These are phyloP conservation scores for Fusarium sulawesiense DNA, from an alignment of 2,329 filamentous ascomycete genomes.

Conservation along the genomic window DNA sequence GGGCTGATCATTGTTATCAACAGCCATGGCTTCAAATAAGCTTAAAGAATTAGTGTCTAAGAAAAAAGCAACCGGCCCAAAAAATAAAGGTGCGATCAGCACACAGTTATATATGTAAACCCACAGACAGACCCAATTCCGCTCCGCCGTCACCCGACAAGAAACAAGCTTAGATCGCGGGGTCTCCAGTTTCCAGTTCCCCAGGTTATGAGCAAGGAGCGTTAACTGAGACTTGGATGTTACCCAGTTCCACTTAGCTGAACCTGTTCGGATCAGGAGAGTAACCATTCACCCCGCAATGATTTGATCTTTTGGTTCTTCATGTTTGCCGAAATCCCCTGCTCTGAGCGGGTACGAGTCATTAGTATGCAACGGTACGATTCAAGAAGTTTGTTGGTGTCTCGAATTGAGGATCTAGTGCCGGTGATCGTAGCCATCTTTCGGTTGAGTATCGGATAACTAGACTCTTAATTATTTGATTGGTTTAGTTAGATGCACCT, in stretches of 20 bases:
- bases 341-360: background rate
- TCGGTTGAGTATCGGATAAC: background rate
- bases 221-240: background rate
- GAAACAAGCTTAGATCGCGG: conserved; percentile 5
- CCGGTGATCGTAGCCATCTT: background rate
- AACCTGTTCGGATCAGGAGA: background rate
- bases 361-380: background rate
- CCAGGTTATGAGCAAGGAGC: conserved; percentile 5
- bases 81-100: conserved; percentile 9
- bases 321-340: conserved; percentile 4
- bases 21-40: background rate
- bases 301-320: background rate
- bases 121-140: background rate
- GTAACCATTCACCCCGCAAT: background rate
- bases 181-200: conserved; percentile 23
- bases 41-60: background rate
- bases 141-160: background rate
- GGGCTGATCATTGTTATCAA: background rate
- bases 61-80: background rate
- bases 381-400: background rate
- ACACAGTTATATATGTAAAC: background rate
- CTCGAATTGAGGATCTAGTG: background rate
- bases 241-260: conserved; percentile 22
- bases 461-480: background rate
- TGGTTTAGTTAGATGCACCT: background rate